Percentiles rank a stretch among this genome's conserved stretches.
phyloP scores from a whole-genome alignment of 768 basidiomycete genomes.

The Candolleomyces eurysporus region DNA sequence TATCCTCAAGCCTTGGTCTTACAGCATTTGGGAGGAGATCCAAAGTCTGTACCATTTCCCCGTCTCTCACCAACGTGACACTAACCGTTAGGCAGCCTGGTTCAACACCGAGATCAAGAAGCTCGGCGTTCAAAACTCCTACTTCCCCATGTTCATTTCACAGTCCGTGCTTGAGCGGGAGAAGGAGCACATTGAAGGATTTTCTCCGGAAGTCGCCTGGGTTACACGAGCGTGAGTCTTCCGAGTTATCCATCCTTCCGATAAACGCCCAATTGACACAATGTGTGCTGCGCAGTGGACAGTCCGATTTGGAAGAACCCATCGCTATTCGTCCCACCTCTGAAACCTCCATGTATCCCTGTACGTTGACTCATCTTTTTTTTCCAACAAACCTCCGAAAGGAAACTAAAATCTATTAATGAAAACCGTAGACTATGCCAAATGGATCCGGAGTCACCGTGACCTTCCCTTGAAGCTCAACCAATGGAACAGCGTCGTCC shows the following conservation, averaged over 20 bases:
- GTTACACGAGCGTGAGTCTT: conserved; percentile 86
- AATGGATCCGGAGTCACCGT: conserved; percentile 97
- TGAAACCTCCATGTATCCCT: conserved; percentile 99
- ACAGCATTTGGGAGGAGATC: conserved; percentile 95
- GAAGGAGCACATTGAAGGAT: conserved; percentile 98
- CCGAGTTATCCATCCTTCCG: neutral
- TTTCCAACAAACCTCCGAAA: too few relatives aligned
- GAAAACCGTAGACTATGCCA: conserved; percentile 76
- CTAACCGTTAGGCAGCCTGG: conserved; percentile 61
- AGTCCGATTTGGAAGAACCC: conserved; percentile 92
- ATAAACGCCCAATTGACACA: too few relatives aligned
- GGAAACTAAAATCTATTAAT: neutral
- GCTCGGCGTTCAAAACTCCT: conserved; percentile 94
- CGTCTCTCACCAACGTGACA: neutral
- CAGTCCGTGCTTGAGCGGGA: conserved; percentile 90
- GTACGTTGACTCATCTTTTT: conserved; percentile 40
- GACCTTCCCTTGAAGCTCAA: conserved; percentile 97
- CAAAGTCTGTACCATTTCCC: conserved; percentile 54
- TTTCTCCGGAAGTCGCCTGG: conserved; percentile 99
- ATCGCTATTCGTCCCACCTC: conserved; percentile 98
- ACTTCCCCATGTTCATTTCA: conserved; percentile 99
- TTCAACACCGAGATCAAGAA: conserved; percentile 92
- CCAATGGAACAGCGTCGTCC: conserved; percentile 98
- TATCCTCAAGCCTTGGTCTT: conserved; percentile 97
- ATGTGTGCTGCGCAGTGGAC: conserved; percentile 53